Percentiles rank a stretch among this genome's conserved stretches.
Evolutionary conservation across 2,329 filamentous ascomycete genomes (phyloP).

Genomic region (Paraphaeosphaeria minitans): DNA sequence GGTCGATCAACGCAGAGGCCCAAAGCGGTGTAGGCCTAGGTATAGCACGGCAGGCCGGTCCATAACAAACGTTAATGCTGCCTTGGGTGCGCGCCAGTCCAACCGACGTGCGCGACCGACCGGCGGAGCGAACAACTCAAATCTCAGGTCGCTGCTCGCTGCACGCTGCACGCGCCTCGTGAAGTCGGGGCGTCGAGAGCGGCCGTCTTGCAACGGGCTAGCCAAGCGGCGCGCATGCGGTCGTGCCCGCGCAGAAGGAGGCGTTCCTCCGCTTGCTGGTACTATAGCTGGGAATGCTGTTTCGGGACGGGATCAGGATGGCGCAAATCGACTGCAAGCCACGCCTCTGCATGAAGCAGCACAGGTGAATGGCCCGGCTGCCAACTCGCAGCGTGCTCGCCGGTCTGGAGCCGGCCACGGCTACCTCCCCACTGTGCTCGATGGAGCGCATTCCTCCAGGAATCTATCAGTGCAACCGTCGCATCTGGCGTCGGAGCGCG

Average conservation of each 20-base stretch:
- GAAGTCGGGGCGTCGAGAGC: not conserved
- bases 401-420: not conserved
- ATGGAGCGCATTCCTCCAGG: not conserved
- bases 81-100: conserved; percentile 3
- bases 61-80: conserved; percentile 9
- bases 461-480: not conserved
- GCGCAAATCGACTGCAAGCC: conserved; percentile 5
- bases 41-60: not conserved
- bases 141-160: conserved; percentile 2
- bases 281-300: conserved; percentile 4
- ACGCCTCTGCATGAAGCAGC: not conserved
- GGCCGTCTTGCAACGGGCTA: not conserved
- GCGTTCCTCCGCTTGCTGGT: conserved; percentile 5
- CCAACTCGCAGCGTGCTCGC: not conserved
- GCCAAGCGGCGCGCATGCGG: not conserved
- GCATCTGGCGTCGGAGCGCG: conserved; percentile 4
- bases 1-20: conserved; percentile 7
- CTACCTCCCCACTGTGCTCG: not conserved
- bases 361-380: not conserved
- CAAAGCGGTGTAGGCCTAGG: not conserved
- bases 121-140: not conserved
- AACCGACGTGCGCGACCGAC: not conserved
- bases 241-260: not conserved
- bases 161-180: not conserved
- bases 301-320: conserved; percentile 6